A percentile compares a stretch with the other conserved stretches of the same genome.
Evolutionary conservation across 2,329 filamentous ascomycete genomes (phyloP).

Genomic region (Xylariaceae sp.): DNA sequence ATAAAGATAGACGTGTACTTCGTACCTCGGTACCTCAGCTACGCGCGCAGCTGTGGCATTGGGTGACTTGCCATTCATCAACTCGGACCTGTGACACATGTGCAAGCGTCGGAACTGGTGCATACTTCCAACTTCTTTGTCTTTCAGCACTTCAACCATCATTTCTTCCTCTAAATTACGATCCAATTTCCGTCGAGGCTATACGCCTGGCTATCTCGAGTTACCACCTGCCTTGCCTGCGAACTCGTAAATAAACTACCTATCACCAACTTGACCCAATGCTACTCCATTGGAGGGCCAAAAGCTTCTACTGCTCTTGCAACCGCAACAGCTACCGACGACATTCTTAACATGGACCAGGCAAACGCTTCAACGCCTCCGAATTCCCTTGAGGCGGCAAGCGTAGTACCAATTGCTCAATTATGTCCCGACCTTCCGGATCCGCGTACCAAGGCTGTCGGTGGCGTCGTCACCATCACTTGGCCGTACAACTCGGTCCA

Average conservation of each 20-base stretch:
- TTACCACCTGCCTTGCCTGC: not conserved
- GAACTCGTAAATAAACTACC: not conserved
- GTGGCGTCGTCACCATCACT: conserved; percentile 74
- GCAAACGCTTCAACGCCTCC: conserved; percentile 17
- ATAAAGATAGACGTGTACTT: too few relatives aligned
- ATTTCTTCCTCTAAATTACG: not conserved
- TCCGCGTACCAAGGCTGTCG: conserved; percentile 46
- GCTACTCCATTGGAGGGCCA: not conserved
- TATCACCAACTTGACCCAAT: not conserved
- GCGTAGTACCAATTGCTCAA: conserved; percentile 52
- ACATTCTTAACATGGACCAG: conserved; percentile 28
- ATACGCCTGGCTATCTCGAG: not conserved
- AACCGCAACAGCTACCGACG: conserved; percentile 11
- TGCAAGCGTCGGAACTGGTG: too few relatives aligned
- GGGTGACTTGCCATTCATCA: too few relatives aligned
- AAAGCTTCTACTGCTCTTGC: conserved; percentile 2
- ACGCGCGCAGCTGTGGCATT: too few relatives aligned
- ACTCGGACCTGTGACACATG: too few relatives aligned
- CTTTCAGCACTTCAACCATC: not conserved
- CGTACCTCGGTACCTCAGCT: too few relatives aligned
- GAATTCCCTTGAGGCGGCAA: conserved; percentile 27
- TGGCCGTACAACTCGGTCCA: conserved; percentile 87
- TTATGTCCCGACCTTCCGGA: conserved; percentile 47
- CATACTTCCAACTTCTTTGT: too few relatives aligned
- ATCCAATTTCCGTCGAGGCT: not conserved